Evolutionary conservation across 2,329 filamentous ascomycete genomes (phyloP).

Genomic region (Aspergillus spinulosporus): DNA sequence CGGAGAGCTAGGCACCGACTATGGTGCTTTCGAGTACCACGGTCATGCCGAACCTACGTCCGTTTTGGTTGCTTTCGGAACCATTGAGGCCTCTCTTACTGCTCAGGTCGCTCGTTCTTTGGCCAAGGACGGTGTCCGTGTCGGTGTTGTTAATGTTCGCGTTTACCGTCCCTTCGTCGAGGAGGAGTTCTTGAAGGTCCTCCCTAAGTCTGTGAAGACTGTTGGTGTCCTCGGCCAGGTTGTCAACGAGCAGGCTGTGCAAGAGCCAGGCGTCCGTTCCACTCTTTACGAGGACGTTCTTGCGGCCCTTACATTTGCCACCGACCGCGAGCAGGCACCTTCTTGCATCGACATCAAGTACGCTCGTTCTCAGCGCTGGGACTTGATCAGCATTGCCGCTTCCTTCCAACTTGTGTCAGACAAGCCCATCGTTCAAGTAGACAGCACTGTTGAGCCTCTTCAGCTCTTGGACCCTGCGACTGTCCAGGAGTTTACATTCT

Average conservation of each 20-base stretch:
- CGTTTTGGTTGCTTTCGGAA: slow-evolving; percentile 90
- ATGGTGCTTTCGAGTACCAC: slow-evolving; percentile 89
- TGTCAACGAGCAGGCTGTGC: slow-evolving; percentile 67
- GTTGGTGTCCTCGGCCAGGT: slow-evolving; percentile 91
- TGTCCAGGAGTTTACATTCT: slow-evolving; percentile 86
- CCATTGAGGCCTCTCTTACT: slow-evolving; percentile 81
- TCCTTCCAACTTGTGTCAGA: slow-evolving; percentile 49
- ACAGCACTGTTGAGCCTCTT: slow-evolving; percentile 47
- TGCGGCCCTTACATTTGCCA: slow-evolving; percentile 77
- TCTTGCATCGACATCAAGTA: slow-evolving; percentile 86
- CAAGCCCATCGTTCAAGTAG: slow-evolving; percentile 39
- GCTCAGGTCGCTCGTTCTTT: slow-evolving; percentile 76
- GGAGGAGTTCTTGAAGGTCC: slow-evolving; percentile 80
- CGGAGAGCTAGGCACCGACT: slow-evolving; percentile 87
- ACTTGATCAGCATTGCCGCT: slow-evolving; percentile 48
- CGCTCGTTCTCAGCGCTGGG: slow-evolving; percentile 68
- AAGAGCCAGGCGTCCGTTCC: slow-evolving; percentile 77
- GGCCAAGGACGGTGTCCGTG: slow-evolving; percentile 69
- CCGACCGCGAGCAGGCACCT: slow-evolving; percentile 63
- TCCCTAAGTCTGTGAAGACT: slow-evolving; percentile 73
- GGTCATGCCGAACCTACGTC: slow-evolving; percentile 77
- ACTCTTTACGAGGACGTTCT: slow-evolving; percentile 88
- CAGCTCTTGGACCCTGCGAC: slow-evolving; percentile 55
- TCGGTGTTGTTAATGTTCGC: slow-evolving; percentile 87
- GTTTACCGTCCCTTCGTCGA: slow-evolving; percentile 95